phyloP scores from a whole-genome alignment of 2,329 filamentous ascomycete species.

The Claviceps sp. region DNA sequence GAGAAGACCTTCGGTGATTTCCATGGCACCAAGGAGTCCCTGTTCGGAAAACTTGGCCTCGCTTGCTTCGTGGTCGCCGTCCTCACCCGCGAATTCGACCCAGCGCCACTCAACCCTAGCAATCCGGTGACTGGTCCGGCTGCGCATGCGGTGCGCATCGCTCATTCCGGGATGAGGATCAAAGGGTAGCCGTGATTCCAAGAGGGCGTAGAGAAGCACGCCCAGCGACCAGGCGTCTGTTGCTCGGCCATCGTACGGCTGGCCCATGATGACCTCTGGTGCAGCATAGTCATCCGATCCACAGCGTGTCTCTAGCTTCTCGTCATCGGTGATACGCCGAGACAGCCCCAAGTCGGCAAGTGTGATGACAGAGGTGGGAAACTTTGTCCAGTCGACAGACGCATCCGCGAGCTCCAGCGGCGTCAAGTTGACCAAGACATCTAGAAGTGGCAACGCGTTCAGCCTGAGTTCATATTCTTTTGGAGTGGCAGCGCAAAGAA shows the following conservation, averaged over 20 bases:
- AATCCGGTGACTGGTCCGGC: slow-evolving; percentile 83
- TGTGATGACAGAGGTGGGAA: slow-evolving; percentile 74
- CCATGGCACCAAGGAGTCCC: slow-evolving; percentile 61
- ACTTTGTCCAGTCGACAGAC: slow-evolving; percentile 54
- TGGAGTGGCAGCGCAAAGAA: background rate
- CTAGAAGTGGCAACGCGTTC: slow-evolving; percentile 29
- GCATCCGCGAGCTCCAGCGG: slow-evolving; percentile 49
- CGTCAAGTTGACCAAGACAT: slow-evolving; percentile 81
- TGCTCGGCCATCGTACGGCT: slow-evolving; percentile 81
- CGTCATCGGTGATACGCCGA: slow-evolving; percentile 69
- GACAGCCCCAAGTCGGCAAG: slow-evolving; percentile 87
- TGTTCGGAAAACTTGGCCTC: slow-evolving; percentile 45
- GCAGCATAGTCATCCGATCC: slow-evolving; percentile 96
- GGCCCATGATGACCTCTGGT: slow-evolving; percentile 89
- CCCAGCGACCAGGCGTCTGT: slow-evolving; percentile 94
- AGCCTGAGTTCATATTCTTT: background rate
- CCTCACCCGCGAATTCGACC: slow-evolving; percentile 71
- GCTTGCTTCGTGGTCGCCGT: slow-evolving; percentile 71
- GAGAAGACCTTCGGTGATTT: slow-evolving; percentile 71
- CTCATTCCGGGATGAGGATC: slow-evolving; percentile 74
- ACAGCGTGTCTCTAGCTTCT: slow-evolving; percentile 84
- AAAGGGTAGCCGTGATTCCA: slow-evolving; percentile 88
- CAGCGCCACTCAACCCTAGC: slow-evolving; percentile 92
- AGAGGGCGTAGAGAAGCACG: slow-evolving; percentile 81
- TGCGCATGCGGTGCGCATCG: slow-evolving; percentile 62